Evolutionary conservation across 1,284 basidiomycete species (phyloP).

Genomic region (Cystobasidiaceae sp.): DNA sequence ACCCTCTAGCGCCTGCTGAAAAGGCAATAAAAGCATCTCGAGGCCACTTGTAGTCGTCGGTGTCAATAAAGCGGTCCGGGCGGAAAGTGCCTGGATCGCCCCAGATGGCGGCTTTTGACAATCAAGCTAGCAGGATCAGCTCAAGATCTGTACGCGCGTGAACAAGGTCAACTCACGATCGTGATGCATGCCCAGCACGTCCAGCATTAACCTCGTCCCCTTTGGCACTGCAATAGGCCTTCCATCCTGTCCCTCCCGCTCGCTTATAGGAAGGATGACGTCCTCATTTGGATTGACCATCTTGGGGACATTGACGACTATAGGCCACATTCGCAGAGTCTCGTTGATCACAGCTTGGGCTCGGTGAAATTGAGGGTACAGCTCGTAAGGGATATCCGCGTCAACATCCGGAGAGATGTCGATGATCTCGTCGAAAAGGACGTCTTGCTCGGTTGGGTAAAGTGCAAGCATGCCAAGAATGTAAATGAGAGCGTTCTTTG

Average conservation of each 20-base stretch:
- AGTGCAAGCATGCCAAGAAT: slow-evolving; percentile 54
- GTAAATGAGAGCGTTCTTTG: slow-evolving; percentile 56
- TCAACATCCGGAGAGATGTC: slow-evolving; percentile 38
- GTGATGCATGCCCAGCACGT: slow-evolving; percentile 42
- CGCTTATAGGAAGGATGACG: slow-evolving; percentile 46
- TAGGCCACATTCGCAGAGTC: slow-evolving; percentile 58
- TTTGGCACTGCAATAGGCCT: slow-evolving; percentile 51
- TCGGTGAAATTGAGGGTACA: slow-evolving; percentile 50
- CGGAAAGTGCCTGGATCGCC: slow-evolving; percentile 53
- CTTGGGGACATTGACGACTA: slow-evolving; percentile 53
- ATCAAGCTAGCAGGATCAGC: not conserved
- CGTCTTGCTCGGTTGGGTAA: slow-evolving; percentile 60
- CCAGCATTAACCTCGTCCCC: slow-evolving; percentile 44
- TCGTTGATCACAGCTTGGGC: slow-evolving; percentile 56
- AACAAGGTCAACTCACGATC: too few species aligned
- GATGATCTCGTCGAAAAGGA: slow-evolving; percentile 55
- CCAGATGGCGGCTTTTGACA: slow-evolving; percentile 54
- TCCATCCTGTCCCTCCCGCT: slow-evolving; percentile 27
- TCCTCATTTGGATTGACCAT: slow-evolving; percentile 41
- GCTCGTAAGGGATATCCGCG: slow-evolving; percentile 49
- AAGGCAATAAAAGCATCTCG: slow-evolving; percentile 54
- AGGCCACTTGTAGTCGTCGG: too few species aligned
- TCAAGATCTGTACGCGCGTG: not conserved
- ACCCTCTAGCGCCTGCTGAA: slow-evolving; percentile 53
- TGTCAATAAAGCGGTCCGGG: slow-evolving; percentile 54